phyloP scores from a whole-genome alignment of 116 monocot species.

The Trichopus zeylanicus region DNA sequence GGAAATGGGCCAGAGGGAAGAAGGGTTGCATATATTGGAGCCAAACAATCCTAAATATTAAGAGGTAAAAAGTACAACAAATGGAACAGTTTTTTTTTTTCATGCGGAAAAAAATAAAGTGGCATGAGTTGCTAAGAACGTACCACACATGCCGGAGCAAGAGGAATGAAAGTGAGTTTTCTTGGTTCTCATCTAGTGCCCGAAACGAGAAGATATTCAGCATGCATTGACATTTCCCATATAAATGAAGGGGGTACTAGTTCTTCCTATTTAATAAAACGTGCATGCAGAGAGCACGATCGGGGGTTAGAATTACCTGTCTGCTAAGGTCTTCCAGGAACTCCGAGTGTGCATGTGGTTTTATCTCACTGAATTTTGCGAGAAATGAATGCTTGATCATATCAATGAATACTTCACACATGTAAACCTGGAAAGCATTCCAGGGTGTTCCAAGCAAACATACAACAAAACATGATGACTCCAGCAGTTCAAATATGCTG shows the following conservation, averaged over 20 bases:
- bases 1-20: conserved; percentile 70
- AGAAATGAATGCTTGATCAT: conserved; percentile 93
- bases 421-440: conserved; percentile 71
- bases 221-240: too few relatives aligned
- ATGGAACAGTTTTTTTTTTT: neutral
- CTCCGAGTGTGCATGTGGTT: conserved; percentile 79
- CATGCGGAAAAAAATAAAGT: too few relatives aligned
- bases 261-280: too few relatives aligned
- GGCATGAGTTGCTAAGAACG: too few relatives aligned
- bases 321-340: conserved; percentile 96
- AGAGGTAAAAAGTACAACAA: neutral
- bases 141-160: conserved; percentile 98
- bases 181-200: conserved; percentile 64
- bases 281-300: too few relatives aligned
- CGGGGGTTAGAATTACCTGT: conserved; percentile 65
- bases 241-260: too few relatives aligned
- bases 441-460: too few relatives aligned
- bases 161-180: conserved; percentile 82
- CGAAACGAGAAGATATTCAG: too few relatives aligned
- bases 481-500: too few relatives aligned
- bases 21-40: conserved; percentile 72
- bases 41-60: too few relatives aligned
- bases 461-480: conserved; percentile 3
- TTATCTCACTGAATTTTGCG: conserved; percentile 96
- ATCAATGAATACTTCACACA: conserved; percentile 89